Evolutionary conservation across 371 early-diverging fungal species (phyloP), one percentile per base, ranked within the genome.

Genomic region (Funneliformis caledonium): DNA sequence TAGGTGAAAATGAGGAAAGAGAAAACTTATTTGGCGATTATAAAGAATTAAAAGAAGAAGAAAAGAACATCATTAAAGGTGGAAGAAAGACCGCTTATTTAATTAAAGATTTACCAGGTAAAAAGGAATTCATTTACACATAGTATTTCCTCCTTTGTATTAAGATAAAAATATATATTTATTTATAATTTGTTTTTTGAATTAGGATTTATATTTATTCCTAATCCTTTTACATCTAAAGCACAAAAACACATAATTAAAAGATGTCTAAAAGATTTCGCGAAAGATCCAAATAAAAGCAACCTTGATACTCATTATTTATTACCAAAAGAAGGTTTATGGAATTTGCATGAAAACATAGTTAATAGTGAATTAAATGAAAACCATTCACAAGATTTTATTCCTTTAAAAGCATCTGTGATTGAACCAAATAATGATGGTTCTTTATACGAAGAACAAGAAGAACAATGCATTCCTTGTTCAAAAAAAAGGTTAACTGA

Each of bases 241-340:
- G 92, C 90, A 2, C 95, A 97, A 82, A 87, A 91, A 43, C 81
- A 82, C 50, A 79, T 94, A 22, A 88, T 95, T 14, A 87, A 88
- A 78, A 83, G 87, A 12, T 93, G 94, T 65, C 84, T 96, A 14
- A 85, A 87, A 70, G 89, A 91, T 16, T 94, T 92, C 81, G 85
- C 94, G 0, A 82, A 84, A 43, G 88, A 89, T 16, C 97, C 97
- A 7, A 95, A 95, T 84, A 90, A 89, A 33, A 90, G 93, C 77
- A 97, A 94, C 84, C 89, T 96, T 14, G 94, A 97, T 81, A 91
- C 95, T 7, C 96, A 95, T 79, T 97, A 93, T 80, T 82, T 85
- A 12, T 80, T 93, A 16, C 93, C 94, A 42, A 78, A 83, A 1
- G 84, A 85, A n/a, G 93, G 95, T 10, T 78, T 96, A 45, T 96